A percentile compares a stretch with the other conserved stretches of the same genome.
Conservation (phyloP, 768 basidiomycete species). For the Tulasnella sp. region DNA sequence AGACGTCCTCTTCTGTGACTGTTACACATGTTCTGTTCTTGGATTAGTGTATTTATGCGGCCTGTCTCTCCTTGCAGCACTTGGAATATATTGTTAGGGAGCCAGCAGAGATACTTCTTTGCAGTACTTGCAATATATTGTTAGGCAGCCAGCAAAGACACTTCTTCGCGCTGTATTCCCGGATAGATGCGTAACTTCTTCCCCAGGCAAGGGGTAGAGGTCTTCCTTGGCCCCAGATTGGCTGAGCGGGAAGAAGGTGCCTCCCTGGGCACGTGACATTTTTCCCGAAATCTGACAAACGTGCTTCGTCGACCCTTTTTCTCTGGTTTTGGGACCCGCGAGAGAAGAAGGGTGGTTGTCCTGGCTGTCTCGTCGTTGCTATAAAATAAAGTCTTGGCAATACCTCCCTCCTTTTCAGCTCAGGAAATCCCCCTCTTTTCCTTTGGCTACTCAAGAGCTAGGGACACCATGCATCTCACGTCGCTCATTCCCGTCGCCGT, state of each 20-base stretch:
- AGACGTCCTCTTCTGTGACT: background rate
- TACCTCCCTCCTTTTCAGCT: background rate
- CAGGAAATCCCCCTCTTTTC: background rate
- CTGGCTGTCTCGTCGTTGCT: background rate
- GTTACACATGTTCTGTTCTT: background rate
- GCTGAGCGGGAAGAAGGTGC: background rate
- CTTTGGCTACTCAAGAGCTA: background rate
- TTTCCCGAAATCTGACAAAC: background rate
- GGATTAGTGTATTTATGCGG: background rate
- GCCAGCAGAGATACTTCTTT: background rate
- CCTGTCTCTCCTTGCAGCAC: background rate
- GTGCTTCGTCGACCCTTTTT: background rate
- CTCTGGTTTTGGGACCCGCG: background rate
- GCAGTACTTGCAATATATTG: too few relatives aligned
- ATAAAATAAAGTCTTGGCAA: background rate
- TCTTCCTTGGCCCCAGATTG: background rate
- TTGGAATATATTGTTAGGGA: background rate
- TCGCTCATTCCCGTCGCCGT: background rate
- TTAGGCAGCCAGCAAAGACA: too few relatives aligned
- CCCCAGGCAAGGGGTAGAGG: background rate
- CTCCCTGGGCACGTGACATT: background rate
- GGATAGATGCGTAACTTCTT: background rate
- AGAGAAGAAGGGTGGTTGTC: background rate
- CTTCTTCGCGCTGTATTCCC: background rate
- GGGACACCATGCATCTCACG: background rate